Evolutionary conservation across 768 basidiomycete genomes (phyloP).

Genomic region (Amanita jacksonii): DNA sequence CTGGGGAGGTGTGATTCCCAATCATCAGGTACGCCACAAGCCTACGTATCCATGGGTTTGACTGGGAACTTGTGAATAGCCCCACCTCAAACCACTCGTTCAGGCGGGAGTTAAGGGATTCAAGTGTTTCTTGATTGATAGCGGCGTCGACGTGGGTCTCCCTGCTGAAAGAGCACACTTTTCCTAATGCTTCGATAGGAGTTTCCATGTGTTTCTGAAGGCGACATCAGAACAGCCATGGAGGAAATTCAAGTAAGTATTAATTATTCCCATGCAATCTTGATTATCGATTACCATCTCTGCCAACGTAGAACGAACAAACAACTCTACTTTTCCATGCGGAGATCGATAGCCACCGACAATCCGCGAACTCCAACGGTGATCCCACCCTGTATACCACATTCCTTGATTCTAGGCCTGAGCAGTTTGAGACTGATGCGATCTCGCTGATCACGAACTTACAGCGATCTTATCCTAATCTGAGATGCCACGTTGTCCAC

Average conservation of each 20-base stretch:
- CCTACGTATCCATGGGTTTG: neutral
- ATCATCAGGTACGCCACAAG: slow-evolving; percentile 56
- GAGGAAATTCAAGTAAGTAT: slow-evolving; percentile 54
- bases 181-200: slow-evolving; percentile 44
- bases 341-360: slow-evolving; percentile 47
- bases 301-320: slow-evolving; percentile 39
- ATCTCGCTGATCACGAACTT: slow-evolving; percentile 68
- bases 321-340: slow-evolving; percentile 89
- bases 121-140: slow-evolving; percentile 95
- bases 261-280: slow-evolving; percentile 7
- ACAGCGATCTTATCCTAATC: slow-evolving; percentile 47
- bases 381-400: slow-evolving; percentile 60
- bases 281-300: neutral
- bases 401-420: slow-evolving; percentile 80
- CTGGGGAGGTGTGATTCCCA: slow-evolving; percentile 94
- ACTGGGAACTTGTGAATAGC: slow-evolving; percentile 26
- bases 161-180: neutral
- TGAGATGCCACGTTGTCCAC: slow-evolving; percentile 92
- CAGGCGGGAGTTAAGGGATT: slow-evolving; percentile 85
- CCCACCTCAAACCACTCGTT: slow-evolving; percentile 66
- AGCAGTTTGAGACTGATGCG: slow-evolving; percentile 70
- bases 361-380: slow-evolving; percentile 1
- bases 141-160: slow-evolving; percentile 75
- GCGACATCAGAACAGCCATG: slow-evolving; percentile 65
- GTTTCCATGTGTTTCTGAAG: slow-evolving; percentile 78